A percentile compares a stretch with the other conserved stretches of the same genome.
These are phyloP conservation scores for Trametes elegans DNA, from an alignment of 768 basidiomycete genomes.

Conservation along the genomic window DNA sequence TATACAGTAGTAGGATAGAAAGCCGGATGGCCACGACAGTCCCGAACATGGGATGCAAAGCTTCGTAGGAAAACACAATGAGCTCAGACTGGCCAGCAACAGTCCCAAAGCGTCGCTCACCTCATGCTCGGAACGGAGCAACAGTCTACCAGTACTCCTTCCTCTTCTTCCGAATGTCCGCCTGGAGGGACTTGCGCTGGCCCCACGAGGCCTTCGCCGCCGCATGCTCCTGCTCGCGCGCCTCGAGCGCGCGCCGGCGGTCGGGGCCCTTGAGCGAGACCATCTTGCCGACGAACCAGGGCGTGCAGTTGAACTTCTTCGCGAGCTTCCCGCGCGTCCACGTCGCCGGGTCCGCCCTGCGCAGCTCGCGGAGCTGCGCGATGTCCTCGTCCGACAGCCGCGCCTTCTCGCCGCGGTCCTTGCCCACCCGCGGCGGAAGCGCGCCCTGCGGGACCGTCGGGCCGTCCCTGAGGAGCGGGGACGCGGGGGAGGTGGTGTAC, in stretches of 20 bases:
- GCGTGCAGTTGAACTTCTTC: conserved; percentile 71
- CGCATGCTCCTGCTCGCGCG: conserved; percentile 47
- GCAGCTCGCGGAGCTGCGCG: conserved; percentile 54
- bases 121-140: background rate
- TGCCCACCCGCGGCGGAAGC: conserved; percentile 28
- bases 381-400: conserved; percentile 54
- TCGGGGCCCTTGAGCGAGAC: conserved; percentile 58
- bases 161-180: conserved; percentile 65
- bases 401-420: conserved; percentile 22
- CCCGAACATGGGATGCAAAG: background rate
- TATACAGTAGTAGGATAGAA: background rate
- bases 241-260: conserved; percentile 41
- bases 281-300: conserved; percentile 60
- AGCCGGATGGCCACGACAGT: background rate
- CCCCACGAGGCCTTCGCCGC: conserved; percentile 61
- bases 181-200: conserved; percentile 58
- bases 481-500: conserved; percentile 63
- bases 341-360: conserved; percentile 51
- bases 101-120: too few relatives aligned
- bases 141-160: conserved; percentile 66
- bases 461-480: conserved; percentile 58
- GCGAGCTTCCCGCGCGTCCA: conserved; percentile 72
- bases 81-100: too few relatives aligned
- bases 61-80: background rate
- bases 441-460: conserved; percentile 18